A percentile compares a stretch with the other conserved stretches of the same genome.
Conservation (phyloP, 192 early-diverging fungal genomes). For the Mortierella hygrophila region DNA sequence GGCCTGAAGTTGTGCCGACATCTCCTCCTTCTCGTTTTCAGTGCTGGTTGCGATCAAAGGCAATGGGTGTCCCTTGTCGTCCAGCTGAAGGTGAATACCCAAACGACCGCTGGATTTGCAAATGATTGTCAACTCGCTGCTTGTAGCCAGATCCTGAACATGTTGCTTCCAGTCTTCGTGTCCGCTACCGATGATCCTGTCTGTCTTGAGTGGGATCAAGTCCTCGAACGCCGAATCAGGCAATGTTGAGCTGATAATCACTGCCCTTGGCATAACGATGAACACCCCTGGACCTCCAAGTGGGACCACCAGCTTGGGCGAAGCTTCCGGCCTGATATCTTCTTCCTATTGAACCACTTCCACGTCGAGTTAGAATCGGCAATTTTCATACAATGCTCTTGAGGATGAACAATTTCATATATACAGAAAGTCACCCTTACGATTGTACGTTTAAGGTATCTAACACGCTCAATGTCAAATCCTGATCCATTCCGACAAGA, state of each 20-base stretch:
- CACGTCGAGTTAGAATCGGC: neutral
- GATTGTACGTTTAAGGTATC: conserved; percentile 41
- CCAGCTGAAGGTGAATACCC: conserved; percentile 42
- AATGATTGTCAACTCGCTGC: conserved; percentile 35
- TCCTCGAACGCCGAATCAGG: conserved; percentile 37
- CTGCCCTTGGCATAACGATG: conserved; percentile 33
- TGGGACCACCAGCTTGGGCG: conserved; percentile 44
- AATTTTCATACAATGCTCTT: neutral
- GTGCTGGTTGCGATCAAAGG: neutral
- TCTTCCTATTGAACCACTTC: conserved; percentile 28
- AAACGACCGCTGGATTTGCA: conserved; percentile 45
- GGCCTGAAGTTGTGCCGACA: conserved; percentile 39
- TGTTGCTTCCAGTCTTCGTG: conserved; percentile 51
- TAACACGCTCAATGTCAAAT: conserved; percentile 38
- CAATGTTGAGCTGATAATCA: conserved; percentile 39
- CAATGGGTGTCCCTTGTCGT: neutral
- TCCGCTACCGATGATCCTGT: conserved; percentile 47
- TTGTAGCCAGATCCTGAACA: conserved; percentile 16
- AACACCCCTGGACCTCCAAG: conserved; percentile 50
- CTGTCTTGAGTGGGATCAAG: conserved; percentile 39
- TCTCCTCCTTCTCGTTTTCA: conserved; percentile 4
- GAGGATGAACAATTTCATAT: too few relatives aligned
- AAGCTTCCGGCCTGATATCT: conserved; percentile 39
- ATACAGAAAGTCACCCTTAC: conserved; percentile 9
- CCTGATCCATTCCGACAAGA: conserved; percentile 21